Evolutionary conservation across 768 basidiomycete species (phyloP), one percentile per base, ranked within the genome.

Genomic region (Sistotremastrum niveocremeum): DNA sequence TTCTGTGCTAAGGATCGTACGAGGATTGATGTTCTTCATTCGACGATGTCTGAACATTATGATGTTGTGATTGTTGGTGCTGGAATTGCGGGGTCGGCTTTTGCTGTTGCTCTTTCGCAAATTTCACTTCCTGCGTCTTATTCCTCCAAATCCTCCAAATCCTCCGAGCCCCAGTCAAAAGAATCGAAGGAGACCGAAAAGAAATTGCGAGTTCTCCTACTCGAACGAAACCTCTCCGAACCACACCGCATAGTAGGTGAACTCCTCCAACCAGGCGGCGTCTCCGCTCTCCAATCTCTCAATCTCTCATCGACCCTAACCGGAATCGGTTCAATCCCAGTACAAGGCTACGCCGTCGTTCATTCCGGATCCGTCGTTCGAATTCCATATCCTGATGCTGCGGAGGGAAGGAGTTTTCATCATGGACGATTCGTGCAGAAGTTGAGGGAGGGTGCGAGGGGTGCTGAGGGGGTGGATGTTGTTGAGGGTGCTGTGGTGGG

Each of bases 221-320:
- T 99, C 46, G 95, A 99, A 62, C 80, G 94, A 7, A 94, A 93
- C 9, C 72, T 98, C 3, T 72, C 82, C 0, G 84, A 89, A 60
- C 95, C 95, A 0, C 90, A 98, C 70, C 76, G 95, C 11, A 98
- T 99, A 53, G 95, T 98, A 34, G 95, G 95, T 29, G 95, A 99
- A 61, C 77, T 98, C 1, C 68, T 99, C 28, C 95, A 99, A 57
- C 95, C 95, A 2, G 91, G 83, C 1, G 95, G 95, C 1, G 79
- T 90, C 28, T 67, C 69, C 8, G 79, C 89, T 1, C 65, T 99
- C 39, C 65, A 74, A 47, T 64, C 73, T 35, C 75, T 99, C n/a
- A 93, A 89, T 0, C 60, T 99, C 53, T 76, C 75, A 41, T 65
- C 65, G 5, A 80, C 79, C 45, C 62, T 95, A 39, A 84, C 97